Conservation (phyloP, 176 grass and related monocot genomes). For the Oryza longistaminata region DNA sequence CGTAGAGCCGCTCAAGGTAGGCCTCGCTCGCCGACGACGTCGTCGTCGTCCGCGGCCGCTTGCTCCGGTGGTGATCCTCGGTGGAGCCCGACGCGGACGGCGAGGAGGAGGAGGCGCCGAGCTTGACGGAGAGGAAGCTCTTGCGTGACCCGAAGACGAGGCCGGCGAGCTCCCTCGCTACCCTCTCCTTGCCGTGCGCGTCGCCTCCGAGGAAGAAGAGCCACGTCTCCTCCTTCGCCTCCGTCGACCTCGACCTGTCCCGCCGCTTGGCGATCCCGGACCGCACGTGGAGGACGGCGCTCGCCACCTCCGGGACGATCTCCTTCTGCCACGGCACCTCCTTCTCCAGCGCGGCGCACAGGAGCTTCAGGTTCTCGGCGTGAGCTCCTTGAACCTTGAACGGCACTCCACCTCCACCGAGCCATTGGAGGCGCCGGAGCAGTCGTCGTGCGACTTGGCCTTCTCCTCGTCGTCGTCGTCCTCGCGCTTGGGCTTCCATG, state of each 20-base stretch:
- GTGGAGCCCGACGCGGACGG: slow-evolving; percentile 37
- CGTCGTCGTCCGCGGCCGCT: slow-evolving; percentile 34
- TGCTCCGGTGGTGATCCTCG: slow-evolving; percentile 54
- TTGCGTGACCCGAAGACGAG: slow-evolving; percentile 76
- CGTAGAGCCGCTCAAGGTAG: slow-evolving; percentile 53
- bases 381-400: slow-evolving; percentile 93
- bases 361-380: slow-evolving; percentile 79
- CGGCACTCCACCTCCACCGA: slow-evolving; percentile 67
- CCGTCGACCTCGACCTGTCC: slow-evolving; percentile 44
- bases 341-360: slow-evolving; percentile 81
- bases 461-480: neutral
- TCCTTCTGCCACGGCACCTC: slow-evolving; percentile 85
- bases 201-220: slow-evolving; percentile 82
- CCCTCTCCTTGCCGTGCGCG: slow-evolving; percentile 62
- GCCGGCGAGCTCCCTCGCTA: slow-evolving; percentile 69
- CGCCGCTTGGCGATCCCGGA: slow-evolving; percentile 73
- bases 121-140: slow-evolving; percentile 47
- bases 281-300: slow-evolving; percentile 76
- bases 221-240: slow-evolving; percentile 86
- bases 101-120: slow-evolving; percentile 17
- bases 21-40: slow-evolving; percentile 28
- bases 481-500: slow-evolving; percentile 54
- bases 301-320: slow-evolving; percentile 65
- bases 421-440: slow-evolving; percentile 45
- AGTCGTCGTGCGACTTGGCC: slow-evolving; percentile 29